These are phyloP conservation scores for Diophrys sp. DNA, from an alignment of 73 alveolate species.

Conservation along the genomic window DNA sequence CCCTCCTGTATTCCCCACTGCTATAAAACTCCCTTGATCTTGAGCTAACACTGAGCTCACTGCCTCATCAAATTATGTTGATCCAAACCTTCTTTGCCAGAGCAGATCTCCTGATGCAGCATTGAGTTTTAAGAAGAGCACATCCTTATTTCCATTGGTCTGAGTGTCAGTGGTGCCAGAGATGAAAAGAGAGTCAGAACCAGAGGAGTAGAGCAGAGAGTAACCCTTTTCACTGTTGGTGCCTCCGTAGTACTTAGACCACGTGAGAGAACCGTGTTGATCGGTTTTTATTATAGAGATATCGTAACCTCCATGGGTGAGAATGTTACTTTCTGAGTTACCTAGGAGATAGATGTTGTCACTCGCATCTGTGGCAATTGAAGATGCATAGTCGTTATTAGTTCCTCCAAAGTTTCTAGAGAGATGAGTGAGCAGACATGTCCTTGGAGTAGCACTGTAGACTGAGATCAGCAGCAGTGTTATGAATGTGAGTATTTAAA, in stretches of 20 bases:
- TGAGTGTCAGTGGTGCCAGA: not conserved
- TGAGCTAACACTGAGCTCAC: not conserved
- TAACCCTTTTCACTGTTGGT: not conserved
- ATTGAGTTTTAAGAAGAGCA: too few species aligned
- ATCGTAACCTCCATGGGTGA: not conserved
- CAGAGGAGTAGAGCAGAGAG: not conserved
- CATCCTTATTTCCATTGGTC: not conserved
- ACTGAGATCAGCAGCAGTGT: too few species aligned
- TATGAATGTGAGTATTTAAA: too few species aligned
- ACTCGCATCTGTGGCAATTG: not conserved
- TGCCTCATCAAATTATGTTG: not conserved
- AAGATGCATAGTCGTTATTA: not conserved
- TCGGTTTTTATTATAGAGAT: not conserved
- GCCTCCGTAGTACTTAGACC: constrained; percentile 22
- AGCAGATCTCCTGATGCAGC: not conserved
- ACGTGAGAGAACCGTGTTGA: not conserved
- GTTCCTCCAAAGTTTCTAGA: not conserved
- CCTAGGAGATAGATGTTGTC: not conserved
- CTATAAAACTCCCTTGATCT: not conserved
- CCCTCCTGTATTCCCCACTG: not conserved
- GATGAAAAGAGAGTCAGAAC: not conserved
- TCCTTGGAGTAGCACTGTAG: too few species aligned
- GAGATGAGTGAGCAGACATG: not conserved
- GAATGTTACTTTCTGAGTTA: not conserved
- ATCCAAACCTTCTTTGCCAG: not conserved